Base-by-base conservation (phyloP, 192 early-diverging fungal species). In the Spinellus fusiger region DNA sequence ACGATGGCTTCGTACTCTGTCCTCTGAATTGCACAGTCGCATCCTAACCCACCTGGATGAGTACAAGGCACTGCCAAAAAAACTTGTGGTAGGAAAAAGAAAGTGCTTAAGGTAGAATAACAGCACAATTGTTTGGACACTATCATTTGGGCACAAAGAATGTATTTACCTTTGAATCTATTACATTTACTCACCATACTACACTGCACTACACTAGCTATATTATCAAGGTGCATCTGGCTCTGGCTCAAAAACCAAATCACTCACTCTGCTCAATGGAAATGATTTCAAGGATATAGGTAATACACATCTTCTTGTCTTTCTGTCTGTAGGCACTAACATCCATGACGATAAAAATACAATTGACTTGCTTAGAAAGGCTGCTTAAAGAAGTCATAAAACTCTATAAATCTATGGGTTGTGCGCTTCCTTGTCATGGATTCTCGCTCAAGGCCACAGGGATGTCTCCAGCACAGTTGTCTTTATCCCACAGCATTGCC, bases 1-100 rank as follows among this genome's bases (percentile, higher is more conserved):
- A 46, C 69, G 59, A 18, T 88, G 86, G 86, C 47, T 81, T 10
- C 67, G 53, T 18, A 76, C 85, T 27, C 56, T 88, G 9, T 64
- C 70, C 8, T 18, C 61, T 22, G 86, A 88, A 61, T 57, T 85
- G 18, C 82, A 69, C 46, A 68, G 65, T 4, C 62, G 85, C 7
- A 59, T 87, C 3, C 44, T 61, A 26, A 71, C 77, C 33, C 80
- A 87, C 31, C 68, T 59, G 59, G 81, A 83, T n/a, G 51, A 65
- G 1, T 44, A 79, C 54, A 23, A 31, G 16, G 38, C 82, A 50
- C 85, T 80, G 80, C 82, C 84, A 35, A 81, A 66, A 27, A 79
- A 69, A 1, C 34, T 86, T 8, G 47, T 63, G 31, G 69, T 85
- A 49, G 59, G n/a, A n/a, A n/a, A n/a, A n/a, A n/a, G n/a, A n/a